These are phyloP conservation scores for Bretschneidera sinensis DNA, from an alignment of 345 rosid genomes.

Conservation along the genomic window DNA sequence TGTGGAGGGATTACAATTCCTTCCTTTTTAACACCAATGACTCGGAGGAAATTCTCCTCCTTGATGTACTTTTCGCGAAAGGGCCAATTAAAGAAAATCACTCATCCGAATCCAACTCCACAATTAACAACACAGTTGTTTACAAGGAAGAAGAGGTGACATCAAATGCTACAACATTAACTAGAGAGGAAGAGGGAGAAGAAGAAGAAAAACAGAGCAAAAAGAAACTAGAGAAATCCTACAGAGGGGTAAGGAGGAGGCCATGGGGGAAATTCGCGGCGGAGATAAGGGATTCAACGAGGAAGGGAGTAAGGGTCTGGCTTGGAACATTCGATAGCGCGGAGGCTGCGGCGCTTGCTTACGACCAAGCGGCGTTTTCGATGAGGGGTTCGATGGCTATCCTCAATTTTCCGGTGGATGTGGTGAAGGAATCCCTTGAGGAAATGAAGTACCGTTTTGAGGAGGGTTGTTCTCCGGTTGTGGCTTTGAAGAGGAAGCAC, in stretches of 20 bases:
- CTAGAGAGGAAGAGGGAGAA: neutral
- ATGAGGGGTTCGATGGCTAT: slow-evolving; percentile 50
- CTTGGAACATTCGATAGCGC: slow-evolving; percentile 68
- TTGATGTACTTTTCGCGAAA: slow-evolving; percentile 31
- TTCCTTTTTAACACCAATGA: slow-evolving; percentile 33
- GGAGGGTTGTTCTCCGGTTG: slow-evolving; percentile 63
- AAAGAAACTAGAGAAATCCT: slow-evolving; percentile 35
- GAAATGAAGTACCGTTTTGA: slow-evolving; percentile 39
- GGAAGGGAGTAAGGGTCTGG: slow-evolving; percentile 70
- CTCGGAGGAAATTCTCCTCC: slow-evolving; percentile 39
- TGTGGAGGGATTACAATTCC: slow-evolving; percentile 36
- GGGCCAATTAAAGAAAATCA: slow-evolving; percentile 20
- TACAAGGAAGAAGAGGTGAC: slow-evolving; percentile 36
- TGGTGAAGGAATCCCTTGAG: slow-evolving; percentile 47
- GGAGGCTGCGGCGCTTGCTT: slow-evolving; percentile 71
- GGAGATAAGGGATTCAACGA: slow-evolving; percentile 66
- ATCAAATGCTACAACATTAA: neutral
- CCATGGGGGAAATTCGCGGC: slow-evolving; percentile 84
- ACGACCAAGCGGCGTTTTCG: slow-evolving; percentile 70
- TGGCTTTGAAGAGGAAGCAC: slow-evolving; percentile 54
- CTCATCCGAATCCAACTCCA: slow-evolving; percentile 34
- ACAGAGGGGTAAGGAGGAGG: slow-evolving; percentile 64
- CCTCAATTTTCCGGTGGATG: slow-evolving; percentile 58
- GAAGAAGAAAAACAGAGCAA: too few relatives aligned
- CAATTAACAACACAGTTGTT: slow-evolving; percentile 10